Evolutionary conservation across 1,284 basidiomycete genomes (phyloP), one percentile per base, ranked within the genome.

Genomic region (Anthracocystis panici-leucophaei): DNA sequence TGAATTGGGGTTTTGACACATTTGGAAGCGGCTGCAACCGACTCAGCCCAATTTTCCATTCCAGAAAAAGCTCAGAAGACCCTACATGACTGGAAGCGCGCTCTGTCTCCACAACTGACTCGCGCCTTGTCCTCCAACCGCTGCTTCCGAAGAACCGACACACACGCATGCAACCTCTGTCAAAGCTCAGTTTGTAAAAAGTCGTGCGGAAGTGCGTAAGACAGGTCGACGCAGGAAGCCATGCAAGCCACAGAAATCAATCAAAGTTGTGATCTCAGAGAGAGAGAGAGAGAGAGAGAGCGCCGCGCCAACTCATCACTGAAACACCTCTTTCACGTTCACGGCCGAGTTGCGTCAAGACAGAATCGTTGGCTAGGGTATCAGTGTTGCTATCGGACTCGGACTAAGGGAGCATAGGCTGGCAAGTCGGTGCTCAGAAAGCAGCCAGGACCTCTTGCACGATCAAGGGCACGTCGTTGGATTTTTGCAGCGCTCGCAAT

Each of bases 391-490:
- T 38, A 38, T 38, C 35, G 35, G 35, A 38, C 35, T 38, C 2
- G 12, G 41, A 16, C 0, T 21, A 3, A 21, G 42, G 20, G 14
- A 27, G 45, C 20, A 2, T 5, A 16, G 35, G 11, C 12, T 38
- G 35, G 45, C 25, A 9, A 16, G 45, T 16, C 10, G 40, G n/a
- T 20, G 44, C 18, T 59, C 50, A 76, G 63, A 76, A 68, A 35
- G 69, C 68, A 14, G 68, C 68, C 16, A 76, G 48, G 3, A 75
- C 60, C 57, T 77, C 75, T 56, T 75, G 71, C n/a, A 77, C 65
- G 48, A 77, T 70, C 56, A 77, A 21, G 0, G 75, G 75, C 38
- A 77, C 62, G 45, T 77, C 75, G 65, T 77, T 77, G 55, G 75
- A 67, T 56, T 71, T 70, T 50, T 71, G 67, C 35, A 70, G 35